These are phyloP conservation scores for Aspergillus funiculosus DNA, from an alignment of 495 filamentous ascomycete genomes.

Conservation along the genomic window DNA sequence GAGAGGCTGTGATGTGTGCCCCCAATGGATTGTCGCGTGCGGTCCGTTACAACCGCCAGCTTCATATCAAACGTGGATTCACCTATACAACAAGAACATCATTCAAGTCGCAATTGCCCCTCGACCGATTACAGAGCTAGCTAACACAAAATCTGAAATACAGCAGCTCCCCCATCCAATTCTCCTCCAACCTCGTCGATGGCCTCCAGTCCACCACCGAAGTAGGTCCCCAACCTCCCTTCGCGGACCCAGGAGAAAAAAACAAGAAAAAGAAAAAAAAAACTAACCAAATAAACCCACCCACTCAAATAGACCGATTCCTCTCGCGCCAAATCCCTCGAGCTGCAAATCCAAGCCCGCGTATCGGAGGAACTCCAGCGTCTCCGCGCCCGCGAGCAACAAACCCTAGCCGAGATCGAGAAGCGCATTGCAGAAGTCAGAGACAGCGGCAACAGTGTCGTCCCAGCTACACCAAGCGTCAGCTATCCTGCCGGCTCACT, in stretches of 20 bases:
- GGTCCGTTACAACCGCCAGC: too few species aligned
- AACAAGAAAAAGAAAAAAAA: slow-evolving; percentile 9
- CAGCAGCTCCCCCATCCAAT: slow-evolving; percentile 77
- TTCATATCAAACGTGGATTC: neutral
- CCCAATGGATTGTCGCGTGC: too few species aligned
- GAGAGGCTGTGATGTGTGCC: too few species aligned
- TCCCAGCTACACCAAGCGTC: slow-evolving; percentile 29
- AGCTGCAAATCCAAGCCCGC: slow-evolving; percentile 84
- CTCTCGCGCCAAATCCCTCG: slow-evolving; percentile 72
- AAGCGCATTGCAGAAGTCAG: slow-evolving; percentile 49
- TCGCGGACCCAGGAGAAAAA: slow-evolving; percentile 5
- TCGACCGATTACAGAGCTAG: neutral
- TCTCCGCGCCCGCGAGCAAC: slow-evolving; percentile 58
- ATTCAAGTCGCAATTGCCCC: neutral
- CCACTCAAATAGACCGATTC: slow-evolving; percentile 77
- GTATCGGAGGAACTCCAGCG: slow-evolving; percentile 77
- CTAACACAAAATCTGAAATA: slow-evolving; percentile 1
- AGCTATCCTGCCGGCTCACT: slow-evolving; percentile 40
- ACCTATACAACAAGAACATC: too few species aligned
- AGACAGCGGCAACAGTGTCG: slow-evolving; percentile 25
- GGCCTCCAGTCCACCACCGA: slow-evolving; percentile 77
- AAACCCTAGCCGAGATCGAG: slow-evolving; percentile 49
- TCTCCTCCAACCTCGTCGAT: slow-evolving; percentile 79
- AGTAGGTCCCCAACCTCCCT: slow-evolving; percentile 46
- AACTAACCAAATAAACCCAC: slow-evolving; percentile 18